Conservation (phyloP, 257 asterid species). For the Salvia miltiorrhiza region DNA sequence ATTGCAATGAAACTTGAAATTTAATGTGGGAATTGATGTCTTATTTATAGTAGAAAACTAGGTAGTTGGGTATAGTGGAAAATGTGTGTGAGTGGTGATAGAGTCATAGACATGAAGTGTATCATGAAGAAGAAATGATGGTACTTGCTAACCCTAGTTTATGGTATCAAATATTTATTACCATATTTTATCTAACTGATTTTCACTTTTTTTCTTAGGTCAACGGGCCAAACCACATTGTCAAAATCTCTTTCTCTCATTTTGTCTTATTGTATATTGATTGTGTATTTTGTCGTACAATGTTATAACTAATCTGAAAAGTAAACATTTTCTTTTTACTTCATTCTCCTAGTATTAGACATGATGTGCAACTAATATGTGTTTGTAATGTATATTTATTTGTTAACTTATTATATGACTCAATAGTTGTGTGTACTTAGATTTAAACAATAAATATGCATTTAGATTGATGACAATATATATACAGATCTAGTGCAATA, state of each 20-base stretch:
- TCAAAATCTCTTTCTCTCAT: background rate
- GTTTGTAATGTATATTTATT: background rate
- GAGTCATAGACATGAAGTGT: background rate
- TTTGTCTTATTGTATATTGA: background rate
- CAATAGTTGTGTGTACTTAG: background rate
- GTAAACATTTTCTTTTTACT: too few species aligned
- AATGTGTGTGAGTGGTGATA: constrained; percentile 11
- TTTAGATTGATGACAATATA: background rate
- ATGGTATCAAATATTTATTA: background rate
- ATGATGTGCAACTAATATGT: background rate
- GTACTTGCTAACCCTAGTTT: constrained; percentile 20
- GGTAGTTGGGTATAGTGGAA: constrained; percentile 10
- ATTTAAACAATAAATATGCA: background rate
- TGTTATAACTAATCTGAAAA: background rate
- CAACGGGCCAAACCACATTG: constrained; percentile 6
- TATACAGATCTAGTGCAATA: background rate
- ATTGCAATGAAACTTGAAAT: constrained; percentile 16
- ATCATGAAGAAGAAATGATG: constrained; percentile 7
- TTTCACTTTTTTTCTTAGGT: constrained; percentile 4
- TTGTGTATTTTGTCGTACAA: background rate
- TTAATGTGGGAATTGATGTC: background rate
- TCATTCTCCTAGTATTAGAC: background rate
- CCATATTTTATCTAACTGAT: background rate
- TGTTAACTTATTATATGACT: background rate
- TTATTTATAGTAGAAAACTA: constrained; percentile 18